Conservation (phyloP, 2,329 filamentous ascomycete genomes). For the Chaetomium olivaceum region DNA sequence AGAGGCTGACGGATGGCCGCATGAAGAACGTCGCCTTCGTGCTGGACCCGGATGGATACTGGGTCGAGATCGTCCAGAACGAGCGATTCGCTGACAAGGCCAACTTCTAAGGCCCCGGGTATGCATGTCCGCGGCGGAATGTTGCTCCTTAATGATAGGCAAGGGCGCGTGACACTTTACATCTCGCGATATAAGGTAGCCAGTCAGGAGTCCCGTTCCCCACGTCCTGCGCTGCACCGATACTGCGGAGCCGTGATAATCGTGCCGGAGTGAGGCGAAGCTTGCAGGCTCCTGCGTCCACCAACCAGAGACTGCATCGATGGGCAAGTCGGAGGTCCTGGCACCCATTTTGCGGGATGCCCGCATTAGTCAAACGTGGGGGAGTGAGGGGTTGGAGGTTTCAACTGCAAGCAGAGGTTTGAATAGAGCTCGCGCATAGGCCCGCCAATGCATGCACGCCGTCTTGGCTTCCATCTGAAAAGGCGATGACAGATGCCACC, state of each 20-base stretch:
- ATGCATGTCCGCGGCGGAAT: constrained; percentile 11
- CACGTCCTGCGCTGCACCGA: constrained; percentile 10
- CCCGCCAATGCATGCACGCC: constrained; percentile 5
- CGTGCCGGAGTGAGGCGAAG: constrained; percentile 3
- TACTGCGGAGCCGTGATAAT: neutral
- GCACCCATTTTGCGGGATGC: constrained; percentile 24
- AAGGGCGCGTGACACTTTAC: constrained; percentile 3
- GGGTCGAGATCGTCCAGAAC: constrained; percentile 80
- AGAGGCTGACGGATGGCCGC: constrained; percentile 83
- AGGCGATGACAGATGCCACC: constrained; percentile 21
- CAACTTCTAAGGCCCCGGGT: constrained; percentile 47
- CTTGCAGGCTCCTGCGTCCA: neutral
- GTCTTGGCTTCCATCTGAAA: constrained; percentile 8
- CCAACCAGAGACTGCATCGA: constrained; percentile 16
- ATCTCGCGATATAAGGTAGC: constrained; percentile 10
- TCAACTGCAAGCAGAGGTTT: constrained; percentile 10
- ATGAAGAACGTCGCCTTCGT: constrained; percentile 96
- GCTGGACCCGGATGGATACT: constrained; percentile 84
- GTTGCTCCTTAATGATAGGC: neutral
- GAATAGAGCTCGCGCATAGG: constrained; percentile 18
- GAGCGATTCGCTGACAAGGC: constrained; percentile 60
- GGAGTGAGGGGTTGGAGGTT: constrained; percentile 34
- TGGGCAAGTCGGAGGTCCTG: neutral
- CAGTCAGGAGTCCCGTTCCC: constrained; percentile 20
- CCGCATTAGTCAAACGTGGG: constrained; percentile 40